Conservation (phyloP, 164 flowering plant species). For the Liquidambar formosana region DNA sequence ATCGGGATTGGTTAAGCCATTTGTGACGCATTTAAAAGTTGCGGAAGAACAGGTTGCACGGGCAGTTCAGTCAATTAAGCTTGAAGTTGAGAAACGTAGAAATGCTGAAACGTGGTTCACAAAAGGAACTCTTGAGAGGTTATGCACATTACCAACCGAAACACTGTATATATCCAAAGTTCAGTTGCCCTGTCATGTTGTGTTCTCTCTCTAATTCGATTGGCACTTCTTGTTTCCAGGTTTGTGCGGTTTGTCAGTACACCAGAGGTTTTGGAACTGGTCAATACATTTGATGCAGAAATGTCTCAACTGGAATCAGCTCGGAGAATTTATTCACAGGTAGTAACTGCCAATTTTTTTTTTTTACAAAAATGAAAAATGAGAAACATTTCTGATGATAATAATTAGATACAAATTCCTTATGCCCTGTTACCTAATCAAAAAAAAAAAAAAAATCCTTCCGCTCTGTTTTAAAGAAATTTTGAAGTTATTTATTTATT, state of each 20-base stretch:
- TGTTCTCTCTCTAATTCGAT: slow-evolving; percentile 7
- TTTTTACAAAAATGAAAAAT: too few species aligned
- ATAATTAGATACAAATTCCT: not conserved
- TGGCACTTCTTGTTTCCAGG: slow-evolving; percentile 38
- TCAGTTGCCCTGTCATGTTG: not conserved
- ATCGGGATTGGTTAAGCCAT: slow-evolving; percentile 89
- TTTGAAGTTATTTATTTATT: slow-evolving; percentile 6
- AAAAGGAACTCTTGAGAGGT: slow-evolving; percentile 98
- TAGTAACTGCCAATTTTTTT: slow-evolving; percentile 19
- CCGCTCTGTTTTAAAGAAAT: slow-evolving; percentile 18
- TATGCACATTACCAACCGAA: slow-evolving; percentile 4
- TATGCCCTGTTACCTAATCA: too few species aligned
- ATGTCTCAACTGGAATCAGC: slow-evolving; percentile 96
- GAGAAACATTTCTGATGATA: not conserved
- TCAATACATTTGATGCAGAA: slow-evolving; percentile 82
- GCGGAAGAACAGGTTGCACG: slow-evolving; percentile 79
- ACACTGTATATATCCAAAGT: not conserved
- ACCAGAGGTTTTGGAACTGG: slow-evolving; percentile 86
- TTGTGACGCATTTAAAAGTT: slow-evolving; percentile 75
- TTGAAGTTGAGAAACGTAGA: slow-evolving; percentile 59
- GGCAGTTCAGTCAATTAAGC: slow-evolving; percentile 70
- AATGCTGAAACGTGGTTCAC: slow-evolving; percentile 85
- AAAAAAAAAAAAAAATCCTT: too few species aligned
- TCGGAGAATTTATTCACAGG: slow-evolving; percentile 84
- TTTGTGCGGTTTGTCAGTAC: slow-evolving; percentile 95